These are phyloP conservation scores for Zygnema circumcarinatum DNA, from an alignment of 139 green algal species.

Conservation along the genomic window DNA sequence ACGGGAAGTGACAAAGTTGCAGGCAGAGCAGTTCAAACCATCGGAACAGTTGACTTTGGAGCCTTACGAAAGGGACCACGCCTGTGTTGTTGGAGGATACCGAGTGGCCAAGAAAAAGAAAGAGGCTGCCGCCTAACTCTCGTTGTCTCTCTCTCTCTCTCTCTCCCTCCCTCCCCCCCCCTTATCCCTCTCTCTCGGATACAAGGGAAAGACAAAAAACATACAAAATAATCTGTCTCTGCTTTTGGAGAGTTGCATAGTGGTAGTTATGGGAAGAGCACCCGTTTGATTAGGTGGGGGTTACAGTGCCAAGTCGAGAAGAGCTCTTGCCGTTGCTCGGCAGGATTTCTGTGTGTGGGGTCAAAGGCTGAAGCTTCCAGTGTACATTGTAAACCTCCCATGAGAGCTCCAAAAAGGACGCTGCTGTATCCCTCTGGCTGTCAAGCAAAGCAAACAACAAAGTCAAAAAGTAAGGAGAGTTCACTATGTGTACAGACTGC, in stretches of 20 bases:
- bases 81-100: slow-evolving; percentile 79
- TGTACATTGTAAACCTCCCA: not conserved
- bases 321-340: not conserved
- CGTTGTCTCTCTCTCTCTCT: too few relatives aligned
- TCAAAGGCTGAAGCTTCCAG: not conserved
- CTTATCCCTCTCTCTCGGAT: not conserved
- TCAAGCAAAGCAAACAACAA: not conserved
- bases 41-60: slow-evolving; percentile 95
- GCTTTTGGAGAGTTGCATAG: not conserved
- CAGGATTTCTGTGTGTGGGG: not conserved
- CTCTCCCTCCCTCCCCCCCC: too few relatives aligned
- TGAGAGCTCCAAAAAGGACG: not conserved
- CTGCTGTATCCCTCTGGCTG: not conserved
- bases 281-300: not conserved
- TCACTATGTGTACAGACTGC: too few relatives aligned
- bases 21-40: slow-evolving; percentile 94
- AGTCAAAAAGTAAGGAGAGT: too few relatives aligned
- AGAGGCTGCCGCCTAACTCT: not conserved
- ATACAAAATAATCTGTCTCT: not conserved
- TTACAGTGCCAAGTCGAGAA: not conserved
- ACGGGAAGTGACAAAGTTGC: slow-evolving; percentile 97
- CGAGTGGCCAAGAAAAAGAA: slow-evolving; percentile 60
- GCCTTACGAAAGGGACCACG: slow-evolving; percentile 98
- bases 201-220: not conserved
- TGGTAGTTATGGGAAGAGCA: not conserved